Base-by-base conservation (phyloP, 108 stramenopile species). In the Seminavis robusta region DNA sequence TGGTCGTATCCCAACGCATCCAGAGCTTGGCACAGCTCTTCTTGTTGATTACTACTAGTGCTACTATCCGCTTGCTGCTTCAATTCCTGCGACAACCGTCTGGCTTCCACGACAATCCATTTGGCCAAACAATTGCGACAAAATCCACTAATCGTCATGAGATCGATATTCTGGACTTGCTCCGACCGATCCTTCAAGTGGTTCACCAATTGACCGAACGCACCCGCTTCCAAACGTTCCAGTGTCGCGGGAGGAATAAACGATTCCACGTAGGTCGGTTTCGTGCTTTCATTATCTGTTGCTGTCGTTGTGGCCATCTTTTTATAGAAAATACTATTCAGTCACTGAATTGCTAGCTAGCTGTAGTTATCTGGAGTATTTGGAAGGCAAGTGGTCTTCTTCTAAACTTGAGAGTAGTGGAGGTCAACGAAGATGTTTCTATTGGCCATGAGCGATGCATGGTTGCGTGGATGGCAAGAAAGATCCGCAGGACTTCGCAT, bases 51-150 rank as follows among this genome's bases (percentile, higher is more conserved):
- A 37, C 44, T 10, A 19, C 8, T 17, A 17, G 44, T 17, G 44
- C 16, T 17, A 17, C 17, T 19, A 17, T 45, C 16, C n/a, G 17
- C 15, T 15, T 8, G 48, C 23, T 25, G 46, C 41, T 3, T n/a
- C 32, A 33, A 39, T 49, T n/a, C 52, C 56, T 32, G 49, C 59
- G 43, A 71, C 81, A 19, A 79, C 77, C 20, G 67, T 29, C 85
- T 73, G 13, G 85, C 89, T 76, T 83, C 79, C 39, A 87, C 53
- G 15, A 92, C 91, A 23, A 92, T 66, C 91, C 91, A 92, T 84
- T 94, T 96, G 33, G 89, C 84, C 10, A 96, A 61, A 57, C 95
- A 96, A 51, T 96, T 96, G 7, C 95, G 72, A 72, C 95, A 96
- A 65, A 96, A 96, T 13, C 95, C 95, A 38, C 80, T 71, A 20